Evolutionary conservation across 164 flowering plant genomes (phyloP), one percentile per base, ranked within the genome.

Genomic region (Kalanchoe fedtschenkoi): DNA sequence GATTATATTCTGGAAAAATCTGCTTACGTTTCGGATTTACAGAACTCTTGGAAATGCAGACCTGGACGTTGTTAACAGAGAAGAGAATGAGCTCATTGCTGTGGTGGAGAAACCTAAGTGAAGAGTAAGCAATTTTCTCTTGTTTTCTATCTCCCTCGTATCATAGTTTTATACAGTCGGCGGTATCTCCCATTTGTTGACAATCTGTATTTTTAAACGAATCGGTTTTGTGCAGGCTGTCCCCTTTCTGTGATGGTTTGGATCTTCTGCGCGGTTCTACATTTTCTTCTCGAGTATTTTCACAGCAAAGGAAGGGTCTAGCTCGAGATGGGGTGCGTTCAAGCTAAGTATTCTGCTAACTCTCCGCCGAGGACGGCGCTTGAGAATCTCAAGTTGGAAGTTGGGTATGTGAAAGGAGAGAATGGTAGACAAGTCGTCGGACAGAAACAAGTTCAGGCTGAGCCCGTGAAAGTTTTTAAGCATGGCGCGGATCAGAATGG

Each of bases 291-390:
- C 9, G 28, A 10, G 55, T 13, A 24, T 22, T 47, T 28, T 47
- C 24, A 15, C 55, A 21, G 55, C 29, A 22, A 22, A 24, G 24
- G n/a, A 47, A 47, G 55, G 14, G 55, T 47, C 55, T 13, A 22
- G 55, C 10, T 47, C 55, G n/a, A n/a, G 26, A 72, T 73, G 73
- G 76, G 73, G 37, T 73, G 73, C 54, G 61, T 64, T 35, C 68
- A 43, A 38, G 33, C 64, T 32, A 64, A 30, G 34, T 15, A 6
- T 47, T 21, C 22, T 19, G 24, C 17, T 6, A 8, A 41, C 46
- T 70, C 69, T 15, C 73, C 68, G 0, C 26, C 58, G 26, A 47
- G 21, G 34, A 61, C n/a, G n/a, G n/a, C 38, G 5, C 70, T 76
- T 0, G 63, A 74, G 60, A 68, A 33, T 56, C 6, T 71, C 68